These are phyloP conservation scores for sweet orange (Citrus sinensis) DNA, from an alignment of 345 rosid genomes.

Conservation along the genomic window DNA sequence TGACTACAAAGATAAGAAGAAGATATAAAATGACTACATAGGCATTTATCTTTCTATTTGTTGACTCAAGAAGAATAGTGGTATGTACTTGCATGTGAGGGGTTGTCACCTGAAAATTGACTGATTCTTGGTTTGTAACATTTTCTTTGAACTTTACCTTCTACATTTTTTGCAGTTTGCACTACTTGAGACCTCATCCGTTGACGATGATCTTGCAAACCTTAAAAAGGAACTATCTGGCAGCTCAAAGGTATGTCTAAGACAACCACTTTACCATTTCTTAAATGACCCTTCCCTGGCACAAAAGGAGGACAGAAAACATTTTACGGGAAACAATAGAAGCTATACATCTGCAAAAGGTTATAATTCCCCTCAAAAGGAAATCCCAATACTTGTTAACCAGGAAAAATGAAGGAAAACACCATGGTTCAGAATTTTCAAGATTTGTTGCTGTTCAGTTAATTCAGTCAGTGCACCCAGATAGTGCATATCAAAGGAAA, in stretches of 20 bases:
- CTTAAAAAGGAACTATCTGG: constrained; percentile 66
- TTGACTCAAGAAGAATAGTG: neutral
- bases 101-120: neutral
- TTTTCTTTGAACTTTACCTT: neutral
- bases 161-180: constrained; percentile 47
- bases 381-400: too few species aligned
- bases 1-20: neutral
- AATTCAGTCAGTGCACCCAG: too few species aligned
- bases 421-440: too few species aligned
- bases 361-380: too few species aligned
- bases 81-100: neutral
- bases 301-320: too few species aligned
- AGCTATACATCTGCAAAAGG: too few species aligned
- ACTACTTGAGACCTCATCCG: constrained; percentile 62
- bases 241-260: constrained; percentile 46
- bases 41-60: neutral
- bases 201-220: constrained; percentile 66
- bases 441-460: too few species aligned
- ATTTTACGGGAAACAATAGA: too few species aligned
- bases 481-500: too few species aligned
- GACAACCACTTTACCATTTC: neutral
- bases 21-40: neutral
- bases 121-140: neutral
- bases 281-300: too few species aligned
- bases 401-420: too few species aligned